Evolutionary conservation across 176 grass and related monocot genomes (phyloP).

Genomic region (Typha latifolia): DNA sequence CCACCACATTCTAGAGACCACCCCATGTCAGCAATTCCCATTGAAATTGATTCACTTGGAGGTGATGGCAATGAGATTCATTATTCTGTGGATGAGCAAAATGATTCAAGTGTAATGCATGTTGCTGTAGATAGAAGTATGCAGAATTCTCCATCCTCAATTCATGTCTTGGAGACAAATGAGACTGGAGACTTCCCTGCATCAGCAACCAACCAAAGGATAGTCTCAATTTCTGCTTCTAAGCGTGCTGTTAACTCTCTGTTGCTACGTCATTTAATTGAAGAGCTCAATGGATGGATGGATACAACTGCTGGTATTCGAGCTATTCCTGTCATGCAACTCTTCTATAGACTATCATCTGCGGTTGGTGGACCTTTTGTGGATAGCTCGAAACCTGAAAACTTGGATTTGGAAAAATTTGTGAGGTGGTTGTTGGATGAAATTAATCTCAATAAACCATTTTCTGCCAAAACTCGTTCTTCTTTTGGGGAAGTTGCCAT

Average conservation of each 20-base stretch:
- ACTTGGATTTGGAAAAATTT: constrained; percentile 91
- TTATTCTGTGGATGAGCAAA: constrained; percentile 68
- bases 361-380: constrained; percentile 94
- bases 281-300: constrained; percentile 93
- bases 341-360: constrained; percentile 90
- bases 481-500: constrained; percentile 84
- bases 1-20: constrained; percentile 83
- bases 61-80: constrained; percentile 70
- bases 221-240: constrained; percentile 87
- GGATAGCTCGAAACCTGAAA: constrained; percentile 86
- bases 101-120: constrained; percentile 37
- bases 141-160: constrained; percentile 47
- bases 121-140: constrained; percentile 41
- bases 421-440: constrained; percentile 91
- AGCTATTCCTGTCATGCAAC: constrained; percentile 88
- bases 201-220: constrained; percentile 45
- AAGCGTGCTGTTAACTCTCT: constrained; percentile 87
- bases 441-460: constrained; percentile 75
- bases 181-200: constrained; percentile 52
- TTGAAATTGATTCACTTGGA: constrained; percentile 85
- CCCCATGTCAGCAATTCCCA: constrained; percentile 85
- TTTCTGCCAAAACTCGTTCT: constrained; percentile 63
- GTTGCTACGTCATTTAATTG: constrained; percentile 66
- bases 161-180: constrained; percentile 64
- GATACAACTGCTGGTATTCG: constrained; percentile 63